These are phyloP conservation scores for Myriosclerotinia curreyana DNA, from an alignment of 2,329 filamentous ascomycete genomes.

Conservation along the genomic window DNA sequence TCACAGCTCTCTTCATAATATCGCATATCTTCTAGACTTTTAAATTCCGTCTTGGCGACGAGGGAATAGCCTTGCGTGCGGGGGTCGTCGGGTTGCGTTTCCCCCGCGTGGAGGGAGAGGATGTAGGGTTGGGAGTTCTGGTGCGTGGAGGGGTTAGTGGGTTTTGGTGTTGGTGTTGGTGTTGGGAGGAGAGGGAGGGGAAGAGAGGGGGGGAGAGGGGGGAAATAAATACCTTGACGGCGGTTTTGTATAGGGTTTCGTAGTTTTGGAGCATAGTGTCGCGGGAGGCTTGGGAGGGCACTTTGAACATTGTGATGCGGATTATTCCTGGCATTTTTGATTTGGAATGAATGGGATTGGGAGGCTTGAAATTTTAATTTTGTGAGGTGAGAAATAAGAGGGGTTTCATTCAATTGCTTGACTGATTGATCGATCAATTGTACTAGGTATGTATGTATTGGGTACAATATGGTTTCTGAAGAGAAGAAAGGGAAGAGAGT, in stretches of 20 bases:
- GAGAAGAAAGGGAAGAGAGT: neutral
- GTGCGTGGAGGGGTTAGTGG: neutral
- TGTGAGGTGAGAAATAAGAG: neutral
- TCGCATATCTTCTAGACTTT: constrained; percentile 54
- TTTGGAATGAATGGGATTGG: neutral
- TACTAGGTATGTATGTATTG: neutral
- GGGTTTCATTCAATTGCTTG: neutral
- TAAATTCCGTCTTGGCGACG: constrained; percentile 52
- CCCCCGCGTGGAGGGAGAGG: constrained; percentile 47
- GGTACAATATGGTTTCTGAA: neutral
- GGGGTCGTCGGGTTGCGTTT: constrained; percentile 47
- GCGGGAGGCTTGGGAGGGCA: constrained; percentile 47
- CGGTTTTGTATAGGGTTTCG: constrained; percentile 40
- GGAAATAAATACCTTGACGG: constrained; percentile 42
- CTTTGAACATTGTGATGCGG: constrained; percentile 53
- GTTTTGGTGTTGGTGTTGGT: constrained; percentile 30
- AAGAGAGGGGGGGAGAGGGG: neutral
- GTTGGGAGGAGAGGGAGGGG: constrained; percentile 48
- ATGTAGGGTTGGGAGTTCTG: constrained; percentile 60
- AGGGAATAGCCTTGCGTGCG: constrained; percentile 55
- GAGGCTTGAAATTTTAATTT: constrained; percentile 26
- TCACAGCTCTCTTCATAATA: constrained; percentile 57
- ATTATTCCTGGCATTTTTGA: constrained; percentile 40
- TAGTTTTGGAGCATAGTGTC: constrained; percentile 44
- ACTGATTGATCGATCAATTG: neutral